A percentile compares a stretch with the other conserved stretches of the same genome.
Conservation (phyloP, 1,284 basidiomycete species). For the Heliocybe sulcata region DNA sequence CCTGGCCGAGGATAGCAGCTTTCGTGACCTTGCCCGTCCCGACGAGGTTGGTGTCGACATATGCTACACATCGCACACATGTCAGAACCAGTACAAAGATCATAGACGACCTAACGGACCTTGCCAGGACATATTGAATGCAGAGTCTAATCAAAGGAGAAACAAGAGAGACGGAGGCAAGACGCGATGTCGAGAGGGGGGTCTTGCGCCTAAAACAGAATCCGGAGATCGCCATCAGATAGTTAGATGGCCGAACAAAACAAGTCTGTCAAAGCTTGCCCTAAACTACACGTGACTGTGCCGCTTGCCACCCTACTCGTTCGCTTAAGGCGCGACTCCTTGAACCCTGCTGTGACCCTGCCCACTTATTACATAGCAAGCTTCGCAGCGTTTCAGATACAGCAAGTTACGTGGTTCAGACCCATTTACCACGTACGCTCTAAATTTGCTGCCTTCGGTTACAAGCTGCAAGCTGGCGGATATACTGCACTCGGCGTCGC, state of each 20-base stretch:
- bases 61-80: constrained; percentile 43
- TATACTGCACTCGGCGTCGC: no score
- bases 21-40: constrained; percentile 68
- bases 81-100: no score
- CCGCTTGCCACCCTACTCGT: background rate
- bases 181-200: background rate
- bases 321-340: background rate
- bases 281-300: background rate
- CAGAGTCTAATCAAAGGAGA: background rate
- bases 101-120: constrained; percentile 16
- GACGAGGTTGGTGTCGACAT: constrained; percentile 85
- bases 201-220: background rate
- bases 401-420: no score
- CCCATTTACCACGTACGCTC: no score
- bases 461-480: no score
- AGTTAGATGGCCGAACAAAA: background rate
- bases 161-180: background rate
- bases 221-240: constrained; percentile 3
- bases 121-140: constrained; percentile 29
- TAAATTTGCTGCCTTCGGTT: no score
- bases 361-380: no score
- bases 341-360: no score
- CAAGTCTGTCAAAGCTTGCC: background rate
- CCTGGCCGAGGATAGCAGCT: constrained; percentile 82
- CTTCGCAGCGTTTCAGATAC: no score